Percentiles rank a stretch among this genome's conserved stretches.
Evolutionary conservation across 2,329 filamentous ascomycete genomes (phyloP).

Genomic region (Ambrosiella xylebori): DNA sequence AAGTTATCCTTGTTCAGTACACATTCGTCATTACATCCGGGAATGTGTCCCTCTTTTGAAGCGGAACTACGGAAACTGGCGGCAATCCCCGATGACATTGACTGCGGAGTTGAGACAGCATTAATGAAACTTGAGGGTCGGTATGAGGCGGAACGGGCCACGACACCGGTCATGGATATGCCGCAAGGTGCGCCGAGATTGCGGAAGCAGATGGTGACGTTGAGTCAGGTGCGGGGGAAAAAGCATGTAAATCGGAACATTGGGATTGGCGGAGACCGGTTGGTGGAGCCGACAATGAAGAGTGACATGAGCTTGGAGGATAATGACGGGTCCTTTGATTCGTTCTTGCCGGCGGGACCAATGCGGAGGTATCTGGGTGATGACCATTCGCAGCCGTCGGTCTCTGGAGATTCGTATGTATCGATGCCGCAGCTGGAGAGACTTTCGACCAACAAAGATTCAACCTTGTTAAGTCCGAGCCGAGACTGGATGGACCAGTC

Average conservation of each 20-base stretch:
- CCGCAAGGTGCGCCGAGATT: constrained; percentile 3
- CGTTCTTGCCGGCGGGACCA: constrained; percentile 19
- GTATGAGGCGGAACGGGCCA: constrained; percentile 34
- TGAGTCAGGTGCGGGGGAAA: constrained; percentile 16
- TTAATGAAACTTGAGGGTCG: constrained; percentile 82
- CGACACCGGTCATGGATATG: neutral
- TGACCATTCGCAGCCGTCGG: neutral
- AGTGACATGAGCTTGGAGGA: constrained; percentile 5
- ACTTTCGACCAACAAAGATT: constrained; percentile 25
- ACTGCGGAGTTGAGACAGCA: constrained; percentile 84
- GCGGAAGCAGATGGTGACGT: constrained; percentile 9
- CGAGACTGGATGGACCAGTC: constrained; percentile 39
- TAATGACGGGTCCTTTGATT: constrained; percentile 4
- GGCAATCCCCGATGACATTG: constrained; percentile 67
- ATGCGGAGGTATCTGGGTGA: constrained; percentile 3
- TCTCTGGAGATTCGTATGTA: constrained; percentile 53
- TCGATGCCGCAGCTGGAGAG: constrained; percentile 63
- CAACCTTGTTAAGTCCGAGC: constrained; percentile 18
- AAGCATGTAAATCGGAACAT: constrained; percentile 30
- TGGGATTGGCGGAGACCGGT: constrained; percentile 23
- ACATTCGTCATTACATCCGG: constrained; percentile 40
- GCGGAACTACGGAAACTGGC: constrained; percentile 74
- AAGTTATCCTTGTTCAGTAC: constrained; percentile 41
- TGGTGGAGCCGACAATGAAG: constrained; percentile 16
- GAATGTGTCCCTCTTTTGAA: constrained; percentile 63